Base-by-base conservation (phyloP, 2,329 filamentous ascomycete species). In the Xylaria sp. region DNA sequence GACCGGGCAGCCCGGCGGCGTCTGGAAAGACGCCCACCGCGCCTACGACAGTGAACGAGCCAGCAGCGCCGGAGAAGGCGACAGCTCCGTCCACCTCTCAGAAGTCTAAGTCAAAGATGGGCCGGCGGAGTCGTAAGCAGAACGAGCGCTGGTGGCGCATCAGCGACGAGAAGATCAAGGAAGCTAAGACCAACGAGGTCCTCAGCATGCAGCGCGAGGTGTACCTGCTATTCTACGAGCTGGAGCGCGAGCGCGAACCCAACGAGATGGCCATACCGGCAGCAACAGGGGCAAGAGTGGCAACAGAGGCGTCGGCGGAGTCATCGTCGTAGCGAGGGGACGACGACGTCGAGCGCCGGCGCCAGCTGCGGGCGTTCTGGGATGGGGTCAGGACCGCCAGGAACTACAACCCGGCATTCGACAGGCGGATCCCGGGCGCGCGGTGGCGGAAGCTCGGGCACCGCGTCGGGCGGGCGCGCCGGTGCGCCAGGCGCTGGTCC, bases 111-210 rank as follows among this genome's bases (percentile, higher is more conserved):
- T n/a, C 61, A 9, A 62, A 62, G 39, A 39, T 48, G 21, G 59
- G 62, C 45, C 39, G 48, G 16, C 39, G 76, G 49, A 70, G 79
- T 34, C 83, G 77, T 59, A 86, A 83, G 63, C 84, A 82, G 56
- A 86, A 84, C 11, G 88, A 95, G 67, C 86, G 89, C 39, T 99
- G 94, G 94, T 99, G 94, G 94, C 86, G 94, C 34, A 96, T 99
- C 62, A 97, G 92, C 61, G 94, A 99, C 70, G 94, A 99, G 62
- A 96, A 95, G 73, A 85, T 97, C 66, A 94, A 93, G 69, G 93
- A 97, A 73, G 89, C 91, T 62, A 96, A 92, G 77, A 97, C 92
- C 5, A 85, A 82, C 50, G 94, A 99, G 63, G 91, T 99, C 6
- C 72, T 99, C 53, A 85, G 86, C 7, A 96, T 97, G 92, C 92